Evolutionary conservation across 164 flowering plant genomes (phyloP), one percentile per base, ranked within the genome.

Genomic region (Tetracentron sinense): DNA sequence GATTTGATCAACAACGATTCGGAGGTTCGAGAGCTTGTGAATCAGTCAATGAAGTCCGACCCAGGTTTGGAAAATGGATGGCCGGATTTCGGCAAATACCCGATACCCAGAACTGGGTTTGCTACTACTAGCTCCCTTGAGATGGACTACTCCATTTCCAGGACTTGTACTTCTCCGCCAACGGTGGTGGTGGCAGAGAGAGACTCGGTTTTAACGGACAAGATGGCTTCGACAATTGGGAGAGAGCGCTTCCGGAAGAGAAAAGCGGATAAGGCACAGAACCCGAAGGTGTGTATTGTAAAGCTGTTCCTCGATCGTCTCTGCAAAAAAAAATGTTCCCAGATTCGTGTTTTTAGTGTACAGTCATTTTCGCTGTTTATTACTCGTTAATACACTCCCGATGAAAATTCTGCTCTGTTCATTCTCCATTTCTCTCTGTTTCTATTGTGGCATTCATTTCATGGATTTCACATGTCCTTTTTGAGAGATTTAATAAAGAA

Each of bases 171-270:
- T 67, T 78, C 78, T 72, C 84, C 78, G 6, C 74, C 78, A 1
- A 26, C 38, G 22, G 14, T n/a, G n/a, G 12, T 21, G 1, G 56
- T 19, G 22, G 44, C 12, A 49, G 70, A 62, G 27, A 59, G 54
- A 51, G 68, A 68, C 22, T 52, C 72, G 2, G 47, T 3, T 22
- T 35, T 29, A 46, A 17, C 72, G 25, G 74, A 73, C 55, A 81
- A 78, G 71, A 49, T 75, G 38, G 69, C 69, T 35, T 42, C 79
- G 15, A 33, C 63, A 7, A 70, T 56, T 19, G 84, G 81, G 6
- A 70, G 68, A 54, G 86, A 80, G 50, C 77, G 78, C 64, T 77
- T 66, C 73, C 86, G 75, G 83, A 89, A 89, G 77, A 81, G 96
- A 65, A 89, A 85, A 54, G 78, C 77, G 42, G 87, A 80, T 30